Conservation (phyloP, 2,329 filamentous ascomycete genomes). For the Cryphonectria radicalis region DNA sequence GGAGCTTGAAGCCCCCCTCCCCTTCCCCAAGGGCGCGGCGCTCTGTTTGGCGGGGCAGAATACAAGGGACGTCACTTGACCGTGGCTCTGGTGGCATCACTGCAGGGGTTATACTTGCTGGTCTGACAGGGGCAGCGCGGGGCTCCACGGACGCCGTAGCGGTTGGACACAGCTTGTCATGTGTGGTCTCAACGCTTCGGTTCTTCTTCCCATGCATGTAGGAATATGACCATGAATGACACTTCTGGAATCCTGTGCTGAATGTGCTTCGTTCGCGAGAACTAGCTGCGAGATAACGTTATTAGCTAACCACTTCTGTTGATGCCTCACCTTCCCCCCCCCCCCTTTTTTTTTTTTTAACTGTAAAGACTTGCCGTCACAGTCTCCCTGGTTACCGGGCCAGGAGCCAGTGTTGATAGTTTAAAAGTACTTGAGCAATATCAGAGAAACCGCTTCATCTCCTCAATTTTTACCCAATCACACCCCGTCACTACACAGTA, state of each 20-base stretch:
- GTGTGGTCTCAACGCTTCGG: too few species aligned
- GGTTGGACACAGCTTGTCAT: neutral
- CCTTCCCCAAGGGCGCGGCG: neutral
- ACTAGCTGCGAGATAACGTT: neutral
- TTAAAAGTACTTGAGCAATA: neutral
- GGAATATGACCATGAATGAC: too few species aligned
- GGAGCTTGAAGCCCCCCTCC: neutral
- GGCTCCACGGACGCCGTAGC: slow-evolving; percentile 2
- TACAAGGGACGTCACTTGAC: slow-evolving; percentile 16
- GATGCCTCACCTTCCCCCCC: neutral
- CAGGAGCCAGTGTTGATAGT: too few species aligned
- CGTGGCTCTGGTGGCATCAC: neutral
- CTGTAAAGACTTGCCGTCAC: neutral
- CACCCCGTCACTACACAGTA: too few species aligned
- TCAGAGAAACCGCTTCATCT: neutral
- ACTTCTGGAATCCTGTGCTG: neutral
- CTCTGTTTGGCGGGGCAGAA: slow-evolving; percentile 8
- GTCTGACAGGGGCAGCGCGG: slow-evolving; percentile 2
- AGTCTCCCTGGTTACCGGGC: neutral
- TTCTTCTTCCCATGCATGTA: too few species aligned
- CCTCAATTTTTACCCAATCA: neutral
- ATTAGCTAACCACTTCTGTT: neutral
- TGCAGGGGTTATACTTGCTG: slow-evolving; percentile 3
- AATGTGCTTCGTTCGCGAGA: neutral
- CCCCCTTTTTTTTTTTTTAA: too few species aligned